Base-by-base conservation (phyloP, 495 filamentous ascomycete genomes). In the Aspergillus funiculosus region DNA sequence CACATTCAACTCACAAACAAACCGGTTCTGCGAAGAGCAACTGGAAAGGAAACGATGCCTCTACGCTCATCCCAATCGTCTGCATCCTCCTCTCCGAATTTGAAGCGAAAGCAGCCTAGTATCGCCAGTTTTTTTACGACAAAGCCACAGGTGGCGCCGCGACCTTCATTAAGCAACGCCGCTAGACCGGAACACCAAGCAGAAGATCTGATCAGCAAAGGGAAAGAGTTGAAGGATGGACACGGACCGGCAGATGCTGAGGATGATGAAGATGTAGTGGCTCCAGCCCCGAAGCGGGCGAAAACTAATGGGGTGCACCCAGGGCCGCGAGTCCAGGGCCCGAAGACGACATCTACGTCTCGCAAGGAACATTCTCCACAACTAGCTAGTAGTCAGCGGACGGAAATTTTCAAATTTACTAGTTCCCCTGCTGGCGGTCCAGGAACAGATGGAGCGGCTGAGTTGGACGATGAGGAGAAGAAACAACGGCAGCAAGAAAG, bases 121-220 rank as follows among this genome's bases (percentile, higher is more conserved):
- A 82, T 95, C 39, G 89, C 87, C 1, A 90, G 78, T 61, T 95
- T 95, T 69, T 95, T 95, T 62, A 78, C 78, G 3, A 79, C 77
- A 19, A 86, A 78, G 56, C 68, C 84, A 5, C 49, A 54, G 18
- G 47, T 56, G 24, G 30, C 53, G 4, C 50, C 60, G 31, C 43
- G 34, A 47, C 25, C 36, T 9, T 10, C 52, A 13, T 46, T 47
- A 4, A 46, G 56, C 14, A 50, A 46, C 13, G 20, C 32, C 39
- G 43, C 41, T 42, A 24, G 36, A 50, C 20, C 36, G 13, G n/a
- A n/a, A n/a, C n/a, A n/a, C n/a, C 30, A 11, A 6, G 7, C 18
- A 13, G 9, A 2, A 21, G 21, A 7, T 10, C 15, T 6, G 1
- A 17, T 10, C 15, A 30, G 43, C n/a, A 34, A 50, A n/a, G 28